Evolutionary conservation across 208 protist genomes (phyloP), one percentile per base, ranked within the genome.

Genomic region (Zelonia costaricensis): DNA sequence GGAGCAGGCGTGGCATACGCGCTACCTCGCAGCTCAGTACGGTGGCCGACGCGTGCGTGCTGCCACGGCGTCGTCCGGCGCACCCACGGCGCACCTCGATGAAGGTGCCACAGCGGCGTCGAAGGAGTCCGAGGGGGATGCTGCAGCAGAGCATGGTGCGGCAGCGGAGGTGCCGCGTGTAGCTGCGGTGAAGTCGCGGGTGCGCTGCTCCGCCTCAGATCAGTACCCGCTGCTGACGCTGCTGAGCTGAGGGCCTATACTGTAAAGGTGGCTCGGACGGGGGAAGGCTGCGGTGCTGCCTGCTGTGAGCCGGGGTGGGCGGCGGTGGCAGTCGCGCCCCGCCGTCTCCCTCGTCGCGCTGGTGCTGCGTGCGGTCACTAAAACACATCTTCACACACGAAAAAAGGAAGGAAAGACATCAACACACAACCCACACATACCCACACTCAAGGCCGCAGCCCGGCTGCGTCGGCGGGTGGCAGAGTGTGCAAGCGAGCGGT

Each of bases 151-250:
- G 5, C n/a, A n/a, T n/a, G n/a, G n/a, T n/a, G n/a, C 44, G 56
- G 20, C 49, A 38, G 30, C 13, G 12, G 23, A 30, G 22, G n/a
- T 43, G 27, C 70, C 52, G 28, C 53, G 44, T 18, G 28, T 23
- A 40, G 51, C 52, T 12, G 25, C 36, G 8, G 51, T 73, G 28
- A 25, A 7, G 5, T 36, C 66, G 52, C 66, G 56, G 23, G 66
- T 84, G 64, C 58, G 43, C 22, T 86, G 75, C 68, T 88, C 80
- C n/a, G 57, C 82, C 13, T 85, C 86, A 0, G 83, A 90, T 53
- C 78, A 84, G 59, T 93, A 82, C 40, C 86, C 86, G n/a, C 71
- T 93, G 23, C 58, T 93, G 33, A 77, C 86, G 6, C 47, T 90
- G 4, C 58, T 93, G 16, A 64, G 57, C 4, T 88, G 60, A 77